phyloP scores from a whole-genome alignment of 371 early-diverging fungal genomes.

The Haplosporangium sp. region DNA sequence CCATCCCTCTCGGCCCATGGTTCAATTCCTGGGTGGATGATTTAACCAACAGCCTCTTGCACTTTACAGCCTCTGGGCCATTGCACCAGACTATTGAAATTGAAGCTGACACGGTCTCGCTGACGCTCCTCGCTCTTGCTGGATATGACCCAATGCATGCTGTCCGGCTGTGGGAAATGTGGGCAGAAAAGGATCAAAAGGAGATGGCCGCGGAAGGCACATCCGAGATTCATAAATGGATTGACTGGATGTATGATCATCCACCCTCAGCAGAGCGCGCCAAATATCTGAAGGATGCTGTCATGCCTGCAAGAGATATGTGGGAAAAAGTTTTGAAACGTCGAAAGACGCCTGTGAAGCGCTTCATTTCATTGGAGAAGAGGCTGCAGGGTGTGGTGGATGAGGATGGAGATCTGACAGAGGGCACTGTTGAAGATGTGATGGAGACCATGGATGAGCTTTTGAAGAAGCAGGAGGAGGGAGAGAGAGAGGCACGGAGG shows the following conservation, averaged over 20 bases:
- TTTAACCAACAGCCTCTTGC: conserved; percentile 33
- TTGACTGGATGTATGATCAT: conserved; percentile 55
- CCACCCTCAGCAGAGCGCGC: conserved; percentile 53
- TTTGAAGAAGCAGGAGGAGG: conserved; percentile 39
- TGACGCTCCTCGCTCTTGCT: conserved; percentile 67
- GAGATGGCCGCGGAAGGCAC: conserved; percentile 35
- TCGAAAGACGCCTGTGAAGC: conserved; percentile 27
- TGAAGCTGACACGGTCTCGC: conserved; percentile 66
- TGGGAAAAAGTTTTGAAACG: conserved; percentile 48
- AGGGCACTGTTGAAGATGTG: conserved; percentile 39
- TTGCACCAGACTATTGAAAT: conserved; percentile 50
- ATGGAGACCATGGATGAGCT: conserved; percentile 49
- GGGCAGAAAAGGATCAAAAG: conserved; percentile 56
- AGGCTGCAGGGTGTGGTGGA: conserved; percentile 27
- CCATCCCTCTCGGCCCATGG: conserved; percentile 53
- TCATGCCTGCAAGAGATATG: conserved; percentile 49
- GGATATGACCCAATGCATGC: conserved; percentile 66
- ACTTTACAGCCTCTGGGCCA: conserved; percentile 43
- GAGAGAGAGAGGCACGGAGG: conserved; percentile 19
- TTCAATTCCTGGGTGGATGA: conserved; percentile 53
- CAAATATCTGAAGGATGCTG: conserved; percentile 44
- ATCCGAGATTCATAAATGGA: conserved; percentile 47
- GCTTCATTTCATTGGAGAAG: conserved; percentile 29
- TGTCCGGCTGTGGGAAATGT: conserved; percentile 60
- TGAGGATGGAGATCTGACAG: conserved; percentile 47